Evolutionary conservation across 768 basidiomycete genomes (phyloP).

Genomic region (Rickenella mellea): DNA sequence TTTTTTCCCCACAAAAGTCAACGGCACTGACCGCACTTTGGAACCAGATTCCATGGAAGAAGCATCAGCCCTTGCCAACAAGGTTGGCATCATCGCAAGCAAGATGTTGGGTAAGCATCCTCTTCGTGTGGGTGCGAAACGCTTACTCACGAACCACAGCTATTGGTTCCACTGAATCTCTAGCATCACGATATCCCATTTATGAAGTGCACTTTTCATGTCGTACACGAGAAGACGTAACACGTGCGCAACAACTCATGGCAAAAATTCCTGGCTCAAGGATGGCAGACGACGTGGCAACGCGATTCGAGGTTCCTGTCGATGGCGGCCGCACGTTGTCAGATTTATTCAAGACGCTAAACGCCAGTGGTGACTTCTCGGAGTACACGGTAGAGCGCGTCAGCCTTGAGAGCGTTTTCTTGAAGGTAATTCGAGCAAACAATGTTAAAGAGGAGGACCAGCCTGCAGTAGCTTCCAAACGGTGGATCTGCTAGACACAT

Average conservation of each 20-base stretch:
- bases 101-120: slow-evolving; percentile 48
- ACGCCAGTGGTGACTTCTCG: slow-evolving; percentile 40
- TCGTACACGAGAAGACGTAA: slow-evolving; percentile 50
- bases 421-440: slow-evolving; percentile 59
- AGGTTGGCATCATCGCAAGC: slow-evolving; percentile 69
- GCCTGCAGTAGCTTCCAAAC: too few relatives aligned
- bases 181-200: slow-evolving; percentile 57
- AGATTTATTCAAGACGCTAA: slow-evolving; percentile 46
- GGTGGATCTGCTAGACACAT: too few relatives aligned
- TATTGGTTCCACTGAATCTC: slow-evolving; percentile 53
- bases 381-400: slow-evolving; percentile 68
- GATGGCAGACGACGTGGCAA: slow-evolving; percentile 66
- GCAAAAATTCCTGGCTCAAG: slow-evolving; percentile 49
- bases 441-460: slow-evolving; percentile 43
- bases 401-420: slow-evolving; percentile 62
- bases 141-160: slow-evolving; percentile 27
- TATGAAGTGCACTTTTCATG: slow-evolving; percentile 75
- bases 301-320: slow-evolving; percentile 66
- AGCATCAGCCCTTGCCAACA: slow-evolving; percentile 65
- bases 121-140: background rate
- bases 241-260: slow-evolving; percentile 52
- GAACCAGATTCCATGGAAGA: slow-evolving; percentile 73
- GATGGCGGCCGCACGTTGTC: slow-evolving; percentile 33
- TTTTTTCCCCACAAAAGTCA: slow-evolving; percentile 7
- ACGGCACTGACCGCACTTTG: background rate